Evolutionary conservation across 768 basidiomycete genomes (phyloP).

Genomic region (Lactarius hengduanensis): DNA sequence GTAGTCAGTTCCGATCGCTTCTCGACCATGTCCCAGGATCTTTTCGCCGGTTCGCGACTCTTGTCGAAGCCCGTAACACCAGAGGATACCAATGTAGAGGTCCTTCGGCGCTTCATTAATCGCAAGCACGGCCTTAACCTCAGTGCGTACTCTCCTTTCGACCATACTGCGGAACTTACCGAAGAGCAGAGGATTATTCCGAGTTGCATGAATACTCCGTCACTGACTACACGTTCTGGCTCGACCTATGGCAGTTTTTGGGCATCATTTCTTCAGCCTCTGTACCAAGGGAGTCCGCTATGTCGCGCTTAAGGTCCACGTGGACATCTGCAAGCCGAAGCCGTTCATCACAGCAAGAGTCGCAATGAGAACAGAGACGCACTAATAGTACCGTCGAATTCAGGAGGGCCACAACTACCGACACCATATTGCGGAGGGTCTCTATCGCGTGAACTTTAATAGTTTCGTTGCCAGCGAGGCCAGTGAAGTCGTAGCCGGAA

Average conservation of each 20-base stretch:
- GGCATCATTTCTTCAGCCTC: constrained; percentile 54
- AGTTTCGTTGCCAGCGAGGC: too few relatives aligned
- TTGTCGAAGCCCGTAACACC: constrained; percentile 55
- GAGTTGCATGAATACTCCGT: constrained; percentile 70
- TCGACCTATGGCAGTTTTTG: constrained; percentile 65
- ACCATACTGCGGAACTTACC: neutral
- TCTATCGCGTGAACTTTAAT: too few relatives aligned
- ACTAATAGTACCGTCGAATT: too few relatives aligned
- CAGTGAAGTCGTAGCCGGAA: too few relatives aligned
- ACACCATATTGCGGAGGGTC: too few relatives aligned
- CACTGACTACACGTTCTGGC: constrained; percentile 64
- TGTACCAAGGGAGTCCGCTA: too few relatives aligned
- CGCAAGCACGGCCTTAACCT: constrained; percentile 59
- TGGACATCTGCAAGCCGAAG: too few relatives aligned
- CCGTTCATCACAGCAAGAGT: too few relatives aligned
- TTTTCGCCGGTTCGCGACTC: constrained; percentile 42
- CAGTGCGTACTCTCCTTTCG: constrained; percentile 34
- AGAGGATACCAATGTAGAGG: constrained; percentile 47
- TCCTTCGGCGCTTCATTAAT: constrained; percentile 58
- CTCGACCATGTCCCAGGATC: constrained; percentile 27
- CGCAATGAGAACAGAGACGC: too few relatives aligned
- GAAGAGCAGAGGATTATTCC: constrained; percentile 53
- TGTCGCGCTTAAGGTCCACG: too few relatives aligned
- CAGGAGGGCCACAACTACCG: too few relatives aligned
- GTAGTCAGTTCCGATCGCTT: neutral